Base-by-base conservation (phyloP, 2,329 filamentous ascomycete species). In the Sporothrix dimorphospora region DNA sequence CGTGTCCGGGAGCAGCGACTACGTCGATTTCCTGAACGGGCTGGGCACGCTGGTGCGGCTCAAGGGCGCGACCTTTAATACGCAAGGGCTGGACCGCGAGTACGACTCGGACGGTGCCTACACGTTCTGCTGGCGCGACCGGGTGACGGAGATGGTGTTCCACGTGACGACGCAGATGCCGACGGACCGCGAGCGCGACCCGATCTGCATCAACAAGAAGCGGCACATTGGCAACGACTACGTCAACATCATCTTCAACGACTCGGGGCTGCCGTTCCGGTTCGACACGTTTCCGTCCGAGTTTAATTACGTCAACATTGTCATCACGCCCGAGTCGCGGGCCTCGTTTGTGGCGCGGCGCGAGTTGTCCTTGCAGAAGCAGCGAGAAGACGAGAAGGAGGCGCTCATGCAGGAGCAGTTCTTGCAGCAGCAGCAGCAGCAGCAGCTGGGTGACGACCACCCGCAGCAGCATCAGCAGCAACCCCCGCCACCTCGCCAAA, bases 81-180 rank as follows among this genome's bases (percentile, higher is more conserved):
- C 94, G 0, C 95, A 98, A 78, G 96, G 96, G 3, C 84, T 99
- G 34, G 94, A 98, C 79, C 89, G 90, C 40, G 86, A 89, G 74
- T 88, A 90, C 76, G 91, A 95, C 77, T 86, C 86, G 1, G 96
- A 99, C 80, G 96, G 96, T 42, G 89, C 94, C 77, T 94, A 92
- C 80, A 94, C 94, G 0, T 94, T 95, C 79, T 95, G 93, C 78
- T 99, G 96, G 94, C 92, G 94, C 73, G 96, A 98, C 79, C 89
- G 94, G 57, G 94, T 98, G 72, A 96, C 94, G 5, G 96, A 98
- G 80, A 92, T 99, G 59, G 91, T 98, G 40, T 99, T 97, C 81
- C 96, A 98, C 79, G 91, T 98, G 71, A 94, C 93, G 5, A 99
- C 95, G 4, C 94, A 98, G 86, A 99, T 99, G 96, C 96, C 96